Base-by-base conservation (phyloP, 176 grass and related monocot genomes). In the Typha latifolia region DNA sequence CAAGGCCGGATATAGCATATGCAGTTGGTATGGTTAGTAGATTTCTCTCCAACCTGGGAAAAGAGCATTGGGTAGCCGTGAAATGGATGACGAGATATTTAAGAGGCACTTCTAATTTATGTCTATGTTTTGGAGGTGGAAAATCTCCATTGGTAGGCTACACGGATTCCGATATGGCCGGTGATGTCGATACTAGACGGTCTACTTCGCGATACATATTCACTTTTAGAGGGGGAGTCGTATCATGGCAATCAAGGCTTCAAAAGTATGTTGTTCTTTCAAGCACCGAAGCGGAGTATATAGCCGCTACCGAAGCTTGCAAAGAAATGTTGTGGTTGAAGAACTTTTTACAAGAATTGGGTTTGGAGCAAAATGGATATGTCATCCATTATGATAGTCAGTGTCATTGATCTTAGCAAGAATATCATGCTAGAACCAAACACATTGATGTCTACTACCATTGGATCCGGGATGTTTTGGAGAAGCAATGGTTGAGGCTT, bases 241-340 rank as follows among this genome's bases (percentile, higher is more conserved):
- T 62, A 2, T 72, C 51, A 61, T 72, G 55, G 19, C 55, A 72
- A 61, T 72, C 19, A 10, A 72, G 16, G 12, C 37, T 68, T 3
- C 64, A 57, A 72, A 72, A 72, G 50, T 72, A 14, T 61, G 19
- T 61, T 61, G 51, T n/a, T 26, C 24, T 26, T 26, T 26, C 24
- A 1, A 26, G 24, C 24, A 26, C 24, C 24, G 2, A 26, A 26
- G 51, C 2, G 3, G 13, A 62, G n/a, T 61, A 37, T 34, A 68
- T 67, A 12, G 4, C 62, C 10, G 21, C 3, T 2, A 31, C 4
- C 23, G 14, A 76, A 20, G 16, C 53, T 29, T 76, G 72, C 14
- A 82, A 82, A 13, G 26, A 71, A 66, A 15, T 82, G 0, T 57
- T 82, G 6, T 67, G 0, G 5, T 66, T 67, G 59, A 61, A 77